Evolutionary conservation across 371 early-diverging fungal species (phyloP).

Genomic region (Mortierella sp.): DNA sequence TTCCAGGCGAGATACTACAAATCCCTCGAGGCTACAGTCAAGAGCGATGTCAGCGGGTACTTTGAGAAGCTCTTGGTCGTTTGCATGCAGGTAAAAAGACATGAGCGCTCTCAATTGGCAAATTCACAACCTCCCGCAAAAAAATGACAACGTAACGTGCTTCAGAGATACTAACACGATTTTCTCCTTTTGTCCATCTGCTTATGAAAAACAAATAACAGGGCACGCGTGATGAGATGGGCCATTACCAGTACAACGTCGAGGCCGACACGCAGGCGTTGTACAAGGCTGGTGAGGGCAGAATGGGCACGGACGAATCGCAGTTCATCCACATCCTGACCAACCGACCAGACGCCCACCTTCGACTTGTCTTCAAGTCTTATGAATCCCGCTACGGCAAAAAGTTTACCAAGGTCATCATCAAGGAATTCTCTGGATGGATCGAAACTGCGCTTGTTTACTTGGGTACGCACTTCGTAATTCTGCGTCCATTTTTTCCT

Average conservation of each 20-base stretch:
- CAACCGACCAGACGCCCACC: conserved; percentile 59
- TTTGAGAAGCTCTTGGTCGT: conserved; percentile 40
- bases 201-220: neutral
- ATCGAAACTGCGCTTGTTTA: conserved; percentile 59
- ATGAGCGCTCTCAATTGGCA: no score
- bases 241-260: conserved; percentile 44
- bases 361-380: conserved; percentile 59
- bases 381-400: conserved; percentile 59
- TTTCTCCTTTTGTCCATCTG: neutral
- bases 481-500: no score
- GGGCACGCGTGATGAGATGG: conserved; percentile 47
- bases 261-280: conserved; percentile 62
- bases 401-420: conserved; percentile 61
- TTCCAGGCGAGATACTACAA: conserved; percentile 34
- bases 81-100: conserved; percentile 35
- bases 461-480: conserved; percentile 61
- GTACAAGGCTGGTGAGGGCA: conserved; percentile 65
- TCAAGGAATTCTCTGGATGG: conserved; percentile 66
- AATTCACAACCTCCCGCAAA: no score
- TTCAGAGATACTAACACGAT: neutral
- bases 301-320: conserved; percentile 63
- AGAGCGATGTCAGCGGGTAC: conserved; percentile 39
- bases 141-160: no score
- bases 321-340: conserved; percentile 44
- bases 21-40: conserved; percentile 21